Conservation (phyloP, 129 eudicot species). For the Chrysanthemum lavandulifolium region DNA sequence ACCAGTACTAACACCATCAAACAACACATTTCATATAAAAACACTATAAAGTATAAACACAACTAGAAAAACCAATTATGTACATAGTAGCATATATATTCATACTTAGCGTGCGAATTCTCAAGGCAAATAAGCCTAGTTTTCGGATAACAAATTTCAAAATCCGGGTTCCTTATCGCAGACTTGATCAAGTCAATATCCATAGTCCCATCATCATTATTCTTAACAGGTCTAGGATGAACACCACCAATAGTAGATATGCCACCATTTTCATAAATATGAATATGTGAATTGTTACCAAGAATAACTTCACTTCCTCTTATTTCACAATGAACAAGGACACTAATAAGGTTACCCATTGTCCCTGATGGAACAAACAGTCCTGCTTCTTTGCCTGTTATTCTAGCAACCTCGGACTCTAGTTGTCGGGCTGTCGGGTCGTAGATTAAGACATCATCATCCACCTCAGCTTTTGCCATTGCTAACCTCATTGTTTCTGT, state of each 20-base stretch:
- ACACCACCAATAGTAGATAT: conserved; percentile 98
- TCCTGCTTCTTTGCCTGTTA: conserved; percentile 83
- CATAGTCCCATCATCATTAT: conserved; percentile 86
- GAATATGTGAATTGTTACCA: conserved; percentile 84
- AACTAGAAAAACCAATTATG: not conserved
- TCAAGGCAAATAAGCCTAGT: conserved; percentile 93
- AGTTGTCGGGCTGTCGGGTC: conserved; percentile 89
- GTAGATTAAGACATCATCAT: conserved; percentile 70
- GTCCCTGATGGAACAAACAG: conserved; percentile 98
- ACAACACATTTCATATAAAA: conserved; percentile 17
- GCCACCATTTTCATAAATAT: conserved; percentile 92
- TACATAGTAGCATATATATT: conserved; percentile 17
- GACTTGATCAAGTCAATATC: conserved; percentile 63
- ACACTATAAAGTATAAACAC: not conserved
- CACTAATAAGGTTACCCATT: conserved; percentile 93
- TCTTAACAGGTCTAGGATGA: conserved; percentile 84
- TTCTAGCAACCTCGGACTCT: conserved; percentile 68
- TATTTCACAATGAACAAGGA: conserved; percentile 78
- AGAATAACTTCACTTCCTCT: conserved; percentile 97
- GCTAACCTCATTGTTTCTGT: conserved; percentile 67
- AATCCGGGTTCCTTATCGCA: conserved; percentile 70
- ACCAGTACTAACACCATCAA: conserved; percentile 58
- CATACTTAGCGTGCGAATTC: conserved; percentile 95
- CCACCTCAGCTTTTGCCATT: conserved; percentile 92
- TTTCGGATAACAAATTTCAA: conserved; percentile 75